Base-by-base conservation (phyloP, 495 filamentous ascomycete species). In the Umbilicaria muhlenbergii region DNA sequence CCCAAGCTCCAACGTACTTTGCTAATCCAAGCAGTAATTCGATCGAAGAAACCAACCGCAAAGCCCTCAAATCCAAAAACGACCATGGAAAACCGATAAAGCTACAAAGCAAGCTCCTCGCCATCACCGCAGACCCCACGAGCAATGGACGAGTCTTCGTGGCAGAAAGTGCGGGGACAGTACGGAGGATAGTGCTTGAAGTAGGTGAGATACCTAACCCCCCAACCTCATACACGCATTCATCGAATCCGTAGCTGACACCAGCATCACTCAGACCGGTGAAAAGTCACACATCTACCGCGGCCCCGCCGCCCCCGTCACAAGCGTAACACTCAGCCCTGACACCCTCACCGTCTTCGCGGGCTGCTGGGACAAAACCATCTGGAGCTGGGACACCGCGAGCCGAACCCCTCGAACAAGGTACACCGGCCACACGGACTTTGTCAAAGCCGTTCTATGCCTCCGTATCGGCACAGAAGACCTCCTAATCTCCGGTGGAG, bases 321-420 rank as follows among this genome's bases (percentile, higher is more conserved):
- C 85, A 17, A 82, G 77, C 49, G 57, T 95, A 38, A 78, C 80
- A 21, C 65, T 94, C 28, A 78, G 80, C 24, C 67, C 74, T 0
- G 5, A 32, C 31, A 36, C 44, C 3, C 44, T 55, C 14, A 74
- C 71, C 1, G 49, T 96, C 38, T 95, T 86, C 58, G 84, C 83
- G 21, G 87, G 86, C 18, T 84, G 80, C 48, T 98, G 91, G 91
- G 87, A 98, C 65, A 94, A 92, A 59, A 66, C 70, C 17, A 71
- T 96, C 35, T 94, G 79, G 77, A 81, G 83, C 31, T 94, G 83
- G 83, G 69, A 81, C 49, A 64, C 77, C 32, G 51, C 63, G 15
- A 76, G 75, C 2, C 64, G 66, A 18, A 52, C 66, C 11, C 67
- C 62, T 0, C 63, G 61, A 11, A 65, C 60, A 36, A 75, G 67